Evolutionary conservation across 129 eudicot species (phyloP).

Genomic region (Helianthus tuberosus): DNA sequence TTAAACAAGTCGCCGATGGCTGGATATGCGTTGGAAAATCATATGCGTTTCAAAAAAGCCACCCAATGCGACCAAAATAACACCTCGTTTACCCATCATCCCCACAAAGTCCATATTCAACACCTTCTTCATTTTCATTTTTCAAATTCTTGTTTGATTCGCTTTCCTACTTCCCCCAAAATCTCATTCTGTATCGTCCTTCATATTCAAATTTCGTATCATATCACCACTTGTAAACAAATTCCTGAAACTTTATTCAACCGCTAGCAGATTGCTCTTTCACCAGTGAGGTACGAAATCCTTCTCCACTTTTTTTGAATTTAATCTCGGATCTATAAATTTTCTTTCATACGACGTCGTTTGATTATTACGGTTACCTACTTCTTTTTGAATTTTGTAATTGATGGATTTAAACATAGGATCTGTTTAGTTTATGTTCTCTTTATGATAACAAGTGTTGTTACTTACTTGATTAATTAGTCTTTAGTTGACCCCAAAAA

Average conservation of each 20-base stretch:
- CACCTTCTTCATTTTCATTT: constrained; percentile 11
- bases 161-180: constrained; percentile 12
- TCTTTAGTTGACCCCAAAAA: constrained; percentile 22
- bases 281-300: constrained; percentile 25
- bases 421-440: constrained; percentile 17
- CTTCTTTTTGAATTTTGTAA: neutral
- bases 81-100: constrained; percentile 17
- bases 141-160: constrained; percentile 32
- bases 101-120: neutral
- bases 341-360: constrained; percentile 14
- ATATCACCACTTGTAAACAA: constrained; percentile 4
- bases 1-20: constrained; percentile 35
- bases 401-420: constrained; percentile 9
- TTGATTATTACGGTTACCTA: constrained; percentile 12
- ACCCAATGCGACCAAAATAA: constrained; percentile 32
- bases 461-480: constrained; percentile 12
- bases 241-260: constrained; percentile 2
- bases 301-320: constrained; percentile 3
- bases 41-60: constrained; percentile 32
- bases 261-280: constrained; percentile 2
- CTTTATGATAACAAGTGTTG: neutral
- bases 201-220: neutral
- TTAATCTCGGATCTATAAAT: constrained; percentile 26
- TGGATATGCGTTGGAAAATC: constrained; percentile 31
- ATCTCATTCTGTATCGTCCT: neutral